Evolutionary conservation across 129 eudicot species (phyloP), one percentile per base, ranked within the genome.

Genomic region (Heracleum sosnowskyi): DNA sequence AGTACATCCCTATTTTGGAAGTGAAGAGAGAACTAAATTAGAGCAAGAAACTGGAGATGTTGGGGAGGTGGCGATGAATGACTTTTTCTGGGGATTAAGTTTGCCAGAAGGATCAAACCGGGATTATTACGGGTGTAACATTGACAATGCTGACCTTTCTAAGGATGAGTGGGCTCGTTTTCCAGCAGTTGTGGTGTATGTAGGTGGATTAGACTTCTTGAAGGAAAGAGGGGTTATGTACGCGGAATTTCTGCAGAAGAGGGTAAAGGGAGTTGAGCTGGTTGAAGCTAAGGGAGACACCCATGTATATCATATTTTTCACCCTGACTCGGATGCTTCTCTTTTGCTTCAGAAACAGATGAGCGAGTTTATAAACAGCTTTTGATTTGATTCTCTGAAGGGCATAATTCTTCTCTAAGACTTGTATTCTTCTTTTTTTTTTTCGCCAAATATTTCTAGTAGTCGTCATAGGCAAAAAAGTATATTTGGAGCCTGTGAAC

Each of bases 1-100:
- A 4, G 91, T 89, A 3, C 98, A 94, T 75, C 97, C 96, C n/a
- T 91, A 79, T 74, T 94, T 91, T n/a, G 98, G 98, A 28, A 90
- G 96, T 60, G 87, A 91, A 63, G 80, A 77, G 63, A 78, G 92
- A 80, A 90, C 97, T 2, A 73, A 80, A 41, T 69, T 84, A 36
- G 97, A 84, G 83, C 80, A 55, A 84, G 82, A 40, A 20, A 82
- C 82, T 2, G 89, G 62, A 40, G 86, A 87, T 0, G 83, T 33
- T 26, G 57, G 55, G 12, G 90, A 85, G 33, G 96, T 88, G 17
- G 78, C 76, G 51, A 83, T 87, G 83, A 94, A 89, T 33, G 98
- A 91, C 81, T 89, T 94, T 91, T 91, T 89, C 79, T 93, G 98
- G 97, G 78, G 75, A 44, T 81, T 84, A 57, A 91, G 98, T 69